phyloP scores from a whole-genome alignment of 2,329 filamentous ascomycete species.

The Fusarium subtropicale region DNA sequence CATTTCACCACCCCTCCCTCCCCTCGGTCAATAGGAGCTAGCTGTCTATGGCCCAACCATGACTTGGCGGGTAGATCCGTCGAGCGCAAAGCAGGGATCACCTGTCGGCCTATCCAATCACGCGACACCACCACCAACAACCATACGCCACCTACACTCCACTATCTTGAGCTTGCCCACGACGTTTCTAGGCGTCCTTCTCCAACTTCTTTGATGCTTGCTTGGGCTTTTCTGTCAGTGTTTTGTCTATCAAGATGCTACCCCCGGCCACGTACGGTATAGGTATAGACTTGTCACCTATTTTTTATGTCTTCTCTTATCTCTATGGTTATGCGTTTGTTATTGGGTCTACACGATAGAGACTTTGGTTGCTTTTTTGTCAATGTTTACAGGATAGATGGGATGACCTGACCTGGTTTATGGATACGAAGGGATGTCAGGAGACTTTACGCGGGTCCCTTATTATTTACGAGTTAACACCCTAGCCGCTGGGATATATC shows the following conservation, averaged over 20 bases:
- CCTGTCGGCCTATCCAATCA: constrained; percentile 25
- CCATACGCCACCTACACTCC: constrained; percentile 20
- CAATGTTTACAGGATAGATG: constrained; percentile 41
- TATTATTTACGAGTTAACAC: constrained; percentile 24
- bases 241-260: constrained; percentile 11
- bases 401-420: constrained; percentile 19
- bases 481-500: constrained; percentile 25
- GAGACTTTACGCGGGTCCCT: constrained; percentile 14
- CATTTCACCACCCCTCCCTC: constrained; percentile 25
- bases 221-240: constrained; percentile 30
- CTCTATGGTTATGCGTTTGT: constrained; percentile 13
- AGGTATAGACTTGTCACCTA: constrained; percentile 33
- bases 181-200: constrained; percentile 37
- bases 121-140: constrained; percentile 3
- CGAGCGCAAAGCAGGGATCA: constrained; percentile 38
- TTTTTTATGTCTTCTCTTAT: constrained; percentile 19
- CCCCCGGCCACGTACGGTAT: constrained; percentile 15
- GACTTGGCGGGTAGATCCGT: constrained; percentile 47
- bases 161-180: constrained; percentile 14
- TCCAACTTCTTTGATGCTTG: constrained; percentile 8
- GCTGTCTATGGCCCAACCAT: constrained; percentile 36
- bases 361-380: constrained; percentile 20
- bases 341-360: constrained; percentile 39
- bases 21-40: constrained; percentile 30
- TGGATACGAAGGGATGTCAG: constrained; percentile 37